phyloP scores from a whole-genome alignment of 2,329 filamentous ascomycete species.

The Ophiostoma quercus region DNA sequence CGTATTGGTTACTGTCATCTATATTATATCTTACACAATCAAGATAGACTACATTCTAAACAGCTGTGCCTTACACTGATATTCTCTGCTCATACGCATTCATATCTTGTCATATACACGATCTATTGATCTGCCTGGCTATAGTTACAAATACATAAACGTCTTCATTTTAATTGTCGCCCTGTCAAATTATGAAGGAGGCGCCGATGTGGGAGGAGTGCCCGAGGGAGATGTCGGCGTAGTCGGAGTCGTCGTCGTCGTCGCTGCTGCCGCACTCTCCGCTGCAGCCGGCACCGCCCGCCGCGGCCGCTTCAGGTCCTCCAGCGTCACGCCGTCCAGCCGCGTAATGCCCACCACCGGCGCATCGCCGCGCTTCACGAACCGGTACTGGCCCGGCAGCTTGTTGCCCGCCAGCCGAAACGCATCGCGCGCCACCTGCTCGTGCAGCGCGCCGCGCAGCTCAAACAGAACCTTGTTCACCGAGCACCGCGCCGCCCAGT shows the following conservation, averaged over 20 bases:
- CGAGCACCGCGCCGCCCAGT: slow-evolving; percentile 86
- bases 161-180: neutral
- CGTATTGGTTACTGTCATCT: neutral
- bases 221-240: no score
- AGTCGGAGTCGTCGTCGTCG: neutral
- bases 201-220: neutral
- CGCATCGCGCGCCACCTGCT: slow-evolving; percentile 88
- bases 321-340: slow-evolving; percentile 74
- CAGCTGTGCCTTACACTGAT: neutral
- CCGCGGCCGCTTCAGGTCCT: slow-evolving; percentile 76
- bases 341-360: slow-evolving; percentile 91
- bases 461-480: slow-evolving; percentile 92
- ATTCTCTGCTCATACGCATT: neutral
- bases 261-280: neutral
- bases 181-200: neutral
- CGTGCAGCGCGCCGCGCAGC: slow-evolving; percentile 84
- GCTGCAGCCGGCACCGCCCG: neutral
- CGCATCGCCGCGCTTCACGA: slow-evolving; percentile 86
- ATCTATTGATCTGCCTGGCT: slow-evolving; percentile 7
- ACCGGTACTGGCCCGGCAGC: slow-evolving; percentile 85
- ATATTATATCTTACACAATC: slow-evolving; percentile 1
- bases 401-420: slow-evolving; percentile 93
- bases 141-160: slow-evolving; percentile 11
- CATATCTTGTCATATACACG: neutral
- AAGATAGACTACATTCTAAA: slow-evolving; percentile 2